Percentiles rank a stretch among this genome's conserved stretches.
Conservation (phyloP, 2,329 filamentous ascomycete species). For the Aspergillus transmontanensis region DNA sequence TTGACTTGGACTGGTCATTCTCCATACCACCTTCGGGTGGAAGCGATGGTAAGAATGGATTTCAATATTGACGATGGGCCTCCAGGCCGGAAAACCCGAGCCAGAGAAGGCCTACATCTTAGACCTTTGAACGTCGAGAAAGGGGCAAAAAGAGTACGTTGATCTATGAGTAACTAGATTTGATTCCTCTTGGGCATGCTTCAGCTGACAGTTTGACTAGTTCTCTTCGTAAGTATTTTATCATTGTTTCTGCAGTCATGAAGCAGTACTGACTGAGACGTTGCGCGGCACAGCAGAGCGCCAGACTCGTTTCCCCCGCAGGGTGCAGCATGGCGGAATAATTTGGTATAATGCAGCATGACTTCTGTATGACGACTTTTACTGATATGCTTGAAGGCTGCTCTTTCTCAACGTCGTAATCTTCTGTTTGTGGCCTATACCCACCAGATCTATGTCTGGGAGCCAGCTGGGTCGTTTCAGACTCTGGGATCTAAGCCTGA, state of each 20-base stretch:
- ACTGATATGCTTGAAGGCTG: slow-evolving; percentile 33
- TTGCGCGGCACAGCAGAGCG: slow-evolving; percentile 23
- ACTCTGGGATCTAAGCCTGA: slow-evolving; percentile 39
- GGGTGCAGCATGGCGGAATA: slow-evolving; percentile 46
- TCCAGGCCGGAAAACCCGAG: slow-evolving; percentile 10
- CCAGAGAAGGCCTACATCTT: slow-evolving; percentile 29
- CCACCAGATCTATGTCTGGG: slow-evolving; percentile 48
- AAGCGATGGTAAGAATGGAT: slow-evolving; percentile 22
- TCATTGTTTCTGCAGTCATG: background rate
- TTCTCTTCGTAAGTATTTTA: slow-evolving; percentile 20
- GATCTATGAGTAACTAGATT: background rate
- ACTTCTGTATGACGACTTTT: background rate
- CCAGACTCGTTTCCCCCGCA: slow-evolving; percentile 33
- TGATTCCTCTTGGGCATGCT: background rate
- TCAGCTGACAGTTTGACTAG: slow-evolving; percentile 18
- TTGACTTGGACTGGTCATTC: background rate
- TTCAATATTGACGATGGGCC: slow-evolving; percentile 14
- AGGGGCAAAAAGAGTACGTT: slow-evolving; percentile 36
- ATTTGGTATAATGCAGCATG: slow-evolving; percentile 37
- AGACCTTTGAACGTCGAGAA: slow-evolving; percentile 37
- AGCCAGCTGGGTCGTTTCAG: slow-evolving; percentile 45
- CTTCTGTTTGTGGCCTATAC: slow-evolving; percentile 48
- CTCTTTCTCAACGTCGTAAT: slow-evolving; percentile 51
- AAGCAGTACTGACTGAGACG: background rate
- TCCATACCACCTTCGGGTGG: background rate